These are phyloP conservation scores for Typha latifolia DNA, from an alignment of 176 grass and related monocot species.

Conservation along the genomic window DNA sequence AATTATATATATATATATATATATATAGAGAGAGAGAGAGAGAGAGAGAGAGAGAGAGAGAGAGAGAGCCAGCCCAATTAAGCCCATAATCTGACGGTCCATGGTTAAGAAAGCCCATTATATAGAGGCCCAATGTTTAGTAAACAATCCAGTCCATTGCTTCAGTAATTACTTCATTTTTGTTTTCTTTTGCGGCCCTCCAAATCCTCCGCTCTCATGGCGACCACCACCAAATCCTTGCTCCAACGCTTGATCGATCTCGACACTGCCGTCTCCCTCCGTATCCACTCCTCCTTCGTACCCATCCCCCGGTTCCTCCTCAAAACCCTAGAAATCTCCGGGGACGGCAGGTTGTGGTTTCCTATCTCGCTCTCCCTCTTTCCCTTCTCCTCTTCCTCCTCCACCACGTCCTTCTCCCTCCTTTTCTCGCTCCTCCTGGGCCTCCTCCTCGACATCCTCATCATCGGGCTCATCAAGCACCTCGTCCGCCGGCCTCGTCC, in stretches of 20 bases:
- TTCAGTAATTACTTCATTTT: no score
- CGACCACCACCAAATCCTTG: conserved; percentile 6
- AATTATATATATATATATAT: no score
- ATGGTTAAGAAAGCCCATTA: no score
- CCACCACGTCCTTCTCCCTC: conserved; percentile 27
- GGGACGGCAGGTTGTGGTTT: conserved; percentile 86
- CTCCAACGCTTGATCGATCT: conserved; percentile 28
- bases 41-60: no score
- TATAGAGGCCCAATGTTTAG: background rate
- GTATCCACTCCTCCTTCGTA: conserved; percentile 49
- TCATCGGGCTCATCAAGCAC: conserved; percentile 68
- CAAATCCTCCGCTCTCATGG: background rate
- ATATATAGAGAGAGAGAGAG: no score
- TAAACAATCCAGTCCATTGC: background rate
- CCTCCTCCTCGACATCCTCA: conserved; percentile 55
- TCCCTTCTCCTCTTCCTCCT: conserved; percentile 39
- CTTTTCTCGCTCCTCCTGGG: conserved; percentile 42
- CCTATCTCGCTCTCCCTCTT: conserved; percentile 61
- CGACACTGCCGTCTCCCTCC: conserved; percentile 49
- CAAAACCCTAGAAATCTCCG: conserved; percentile 74
- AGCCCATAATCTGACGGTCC: background rate
- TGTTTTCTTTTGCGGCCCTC: background rate
- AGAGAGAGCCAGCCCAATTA: no score
- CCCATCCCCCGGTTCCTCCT: conserved; percentile 69
- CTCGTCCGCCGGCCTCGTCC: conserved; percentile 69